A percentile compares a stretch with the other conserved stretches of the same genome.
phyloP scores from a whole-genome alignment of 2,329 filamentous ascomycete genomes.

The Colletotrichum sp. region DNA sequence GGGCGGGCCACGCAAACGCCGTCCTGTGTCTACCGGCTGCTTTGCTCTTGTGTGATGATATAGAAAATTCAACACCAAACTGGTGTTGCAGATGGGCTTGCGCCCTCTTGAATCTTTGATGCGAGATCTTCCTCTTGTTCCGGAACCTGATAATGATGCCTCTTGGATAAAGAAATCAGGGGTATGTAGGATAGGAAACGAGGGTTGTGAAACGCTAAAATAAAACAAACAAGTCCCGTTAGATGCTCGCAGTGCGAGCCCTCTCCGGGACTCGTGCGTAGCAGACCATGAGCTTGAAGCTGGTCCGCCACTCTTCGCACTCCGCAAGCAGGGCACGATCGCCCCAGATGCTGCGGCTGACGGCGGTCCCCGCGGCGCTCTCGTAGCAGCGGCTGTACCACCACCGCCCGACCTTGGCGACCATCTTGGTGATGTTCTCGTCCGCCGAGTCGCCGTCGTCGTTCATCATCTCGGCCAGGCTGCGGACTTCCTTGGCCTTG shows the following conservation, averaged over 20 bases:
- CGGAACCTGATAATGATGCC: neutral
- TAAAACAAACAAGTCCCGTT: neutral
- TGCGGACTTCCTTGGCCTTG: slow-evolving; percentile 51
- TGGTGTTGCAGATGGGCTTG: slow-evolving; percentile 6
- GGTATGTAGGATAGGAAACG: neutral
- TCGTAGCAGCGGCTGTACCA: slow-evolving; percentile 98
- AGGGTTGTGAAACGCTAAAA: neutral
- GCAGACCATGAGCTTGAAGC: slow-evolving; percentile 88
- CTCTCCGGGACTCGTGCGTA: slow-evolving; percentile 83
- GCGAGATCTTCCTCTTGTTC: neutral
- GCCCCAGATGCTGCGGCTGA: slow-evolving; percentile 73
- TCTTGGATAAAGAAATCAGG: neutral
- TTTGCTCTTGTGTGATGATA: neutral
- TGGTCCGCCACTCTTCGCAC: slow-evolving; percentile 86
- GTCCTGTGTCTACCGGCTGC: slow-evolving; percentile 13
- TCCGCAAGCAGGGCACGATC: slow-evolving; percentile 79
- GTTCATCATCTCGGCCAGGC: slow-evolving; percentile 74
- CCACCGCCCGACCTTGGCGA: slow-evolving; percentile 90
- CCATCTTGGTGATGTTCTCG: slow-evolving; percentile 89
- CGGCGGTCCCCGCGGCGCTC: slow-evolving; percentile 57
- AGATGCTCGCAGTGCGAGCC: slow-evolving; percentile 54
- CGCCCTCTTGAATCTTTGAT: slow-evolving; percentile 20
- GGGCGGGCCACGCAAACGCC: neutral
- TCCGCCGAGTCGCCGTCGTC: slow-evolving; percentile 75
- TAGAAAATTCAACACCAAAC: neutral